Conservation (phyloP, 2,329 filamentous ascomycete species). For the Simplicillium aogashimaense region DNA sequence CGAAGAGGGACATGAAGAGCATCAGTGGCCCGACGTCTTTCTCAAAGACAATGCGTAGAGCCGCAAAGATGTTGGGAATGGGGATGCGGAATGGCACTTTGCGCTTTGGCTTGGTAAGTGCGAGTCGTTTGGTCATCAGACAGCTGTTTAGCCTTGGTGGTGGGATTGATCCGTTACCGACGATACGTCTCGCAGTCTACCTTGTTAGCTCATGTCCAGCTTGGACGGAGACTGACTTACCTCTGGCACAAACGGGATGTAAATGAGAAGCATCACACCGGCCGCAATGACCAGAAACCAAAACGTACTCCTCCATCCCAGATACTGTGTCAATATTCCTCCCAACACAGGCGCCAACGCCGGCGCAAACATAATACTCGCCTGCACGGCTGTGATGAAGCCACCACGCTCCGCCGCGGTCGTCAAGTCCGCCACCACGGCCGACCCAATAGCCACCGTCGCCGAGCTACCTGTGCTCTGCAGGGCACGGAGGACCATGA, state of each 20-base stretch:
- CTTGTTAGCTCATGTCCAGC: too few species aligned
- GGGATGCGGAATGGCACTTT: too few species aligned
- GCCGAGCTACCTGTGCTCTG: conserved; percentile 44
- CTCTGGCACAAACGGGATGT: conserved; percentile 35
- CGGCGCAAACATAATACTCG: conserved; percentile 21
- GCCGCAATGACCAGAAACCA: conserved; percentile 39
- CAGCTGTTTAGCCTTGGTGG: too few species aligned
- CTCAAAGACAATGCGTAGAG: conserved; percentile 28
- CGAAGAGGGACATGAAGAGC: conserved; percentile 24
- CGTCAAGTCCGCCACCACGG: conserved; percentile 48
- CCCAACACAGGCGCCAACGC: conserved; percentile 39
- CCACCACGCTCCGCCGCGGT: conserved; percentile 45
- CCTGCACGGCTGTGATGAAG: conserved; percentile 38
- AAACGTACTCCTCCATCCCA: conserved; percentile 45
- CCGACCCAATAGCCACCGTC: conserved; percentile 41
- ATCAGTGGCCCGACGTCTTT: conserved; percentile 23
- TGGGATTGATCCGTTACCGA: conserved; percentile 26
- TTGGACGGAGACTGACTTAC: too few species aligned
- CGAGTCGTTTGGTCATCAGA: too few species aligned
- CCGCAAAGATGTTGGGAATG: conserved; percentile 27
- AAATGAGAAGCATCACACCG: conserved; percentile 24
- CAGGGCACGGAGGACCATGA: conserved; percentile 39
- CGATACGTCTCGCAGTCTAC: conserved; percentile 27
- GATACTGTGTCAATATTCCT: conserved; percentile 35
- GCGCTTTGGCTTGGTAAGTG: too few species aligned